These are phyloP conservation scores for Cutaneotrichosporon arboriforme DNA, from an alignment of 1,284 basidiomycete species.

Conservation along the genomic window DNA sequence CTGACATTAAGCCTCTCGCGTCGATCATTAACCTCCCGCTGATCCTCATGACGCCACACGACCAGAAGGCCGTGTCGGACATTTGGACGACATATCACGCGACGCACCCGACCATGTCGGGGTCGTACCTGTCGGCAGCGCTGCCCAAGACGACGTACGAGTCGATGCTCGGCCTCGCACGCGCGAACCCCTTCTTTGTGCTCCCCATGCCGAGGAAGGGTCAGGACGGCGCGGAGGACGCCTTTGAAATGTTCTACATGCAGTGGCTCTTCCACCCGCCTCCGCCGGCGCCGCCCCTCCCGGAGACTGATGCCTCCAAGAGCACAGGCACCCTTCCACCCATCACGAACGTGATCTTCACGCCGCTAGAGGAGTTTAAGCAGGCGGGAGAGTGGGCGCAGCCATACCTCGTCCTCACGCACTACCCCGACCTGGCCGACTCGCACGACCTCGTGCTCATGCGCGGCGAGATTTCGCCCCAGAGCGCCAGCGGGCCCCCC, in stretches of 20 bases:
- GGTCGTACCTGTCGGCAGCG: conserved; percentile 74
- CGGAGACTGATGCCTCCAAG: not conserved
- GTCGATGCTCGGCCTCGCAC: conserved; percentile 60
- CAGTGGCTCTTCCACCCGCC: conserved; percentile 75
- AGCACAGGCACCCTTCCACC: conserved; percentile 23
- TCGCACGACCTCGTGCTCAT: conserved; percentile 80
- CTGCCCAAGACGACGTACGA: conserved; percentile 68
- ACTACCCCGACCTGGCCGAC: conserved; percentile 80
- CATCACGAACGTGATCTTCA: conserved; percentile 69
- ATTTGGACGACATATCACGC: conserved; percentile 88
- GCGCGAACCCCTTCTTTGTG: conserved; percentile 68
- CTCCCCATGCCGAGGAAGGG: conserved; percentile 60
- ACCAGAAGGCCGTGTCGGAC: conserved; percentile 63
- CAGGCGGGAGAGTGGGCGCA: conserved; percentile 78
- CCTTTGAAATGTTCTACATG: conserved; percentile 81
- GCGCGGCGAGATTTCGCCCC: conserved; percentile 82
- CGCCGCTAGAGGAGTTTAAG: conserved; percentile 93
- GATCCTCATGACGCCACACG: conserved; percentile 64
- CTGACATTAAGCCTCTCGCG: conserved; percentile 60
- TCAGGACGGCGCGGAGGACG: conserved; percentile 41
- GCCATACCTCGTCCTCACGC: conserved; percentile 82
- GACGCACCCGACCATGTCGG: conserved; percentile 66
- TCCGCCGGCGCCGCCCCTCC: conserved; percentile 50
- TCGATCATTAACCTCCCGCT: conserved; percentile 72
- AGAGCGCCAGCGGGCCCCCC: conserved; percentile 27